phyloP scores from a whole-genome alignment of 805 yeast genomes.

The Ogataea henricii region DNA sequence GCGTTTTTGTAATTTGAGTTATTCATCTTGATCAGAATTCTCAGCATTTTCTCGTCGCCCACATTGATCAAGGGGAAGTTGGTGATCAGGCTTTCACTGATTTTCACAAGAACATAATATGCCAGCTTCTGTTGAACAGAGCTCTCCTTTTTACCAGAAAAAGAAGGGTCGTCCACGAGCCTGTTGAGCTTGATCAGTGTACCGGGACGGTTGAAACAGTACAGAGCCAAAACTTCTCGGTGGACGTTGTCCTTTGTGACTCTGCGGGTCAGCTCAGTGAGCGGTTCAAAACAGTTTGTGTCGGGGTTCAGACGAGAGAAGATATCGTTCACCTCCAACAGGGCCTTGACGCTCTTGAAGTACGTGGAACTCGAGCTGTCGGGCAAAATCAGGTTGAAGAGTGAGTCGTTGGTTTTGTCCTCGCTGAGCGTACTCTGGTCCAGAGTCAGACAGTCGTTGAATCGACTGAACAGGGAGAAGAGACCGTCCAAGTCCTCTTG shows the following conservation, averaged over 20 bases:
- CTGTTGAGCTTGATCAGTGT: conserved; percentile 25
- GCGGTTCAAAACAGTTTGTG: not conserved
- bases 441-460: conserved; percentile 20
- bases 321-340: conserved; percentile 8
- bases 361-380: conserved; percentile 7
- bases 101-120: conserved; percentile 27
- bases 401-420: conserved; percentile 15
- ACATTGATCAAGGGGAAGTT: conserved; percentile 17
- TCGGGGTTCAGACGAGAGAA: conserved; percentile 5
- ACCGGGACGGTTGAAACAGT: conserved; percentile 17
- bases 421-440: conserved; percentile 25
- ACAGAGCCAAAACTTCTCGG: conserved; percentile 20
- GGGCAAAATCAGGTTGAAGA: conserved; percentile 14
- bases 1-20: conserved; percentile 19
- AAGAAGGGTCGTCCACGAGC: conserved; percentile 12
- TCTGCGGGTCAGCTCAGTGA: conserved; percentile 6
- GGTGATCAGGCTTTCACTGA: conserved; percentile 16
- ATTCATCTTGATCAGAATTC: conserved; percentile 23
- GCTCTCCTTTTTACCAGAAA: conserved; percentile 24
- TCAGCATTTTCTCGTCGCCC: conserved; percentile 14
- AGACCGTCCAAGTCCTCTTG: conserved; percentile 13
- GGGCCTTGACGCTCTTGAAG: conserved; percentile 10
- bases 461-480: conserved; percentile 20
- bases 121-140: conserved; percentile 25
- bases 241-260: conserved; percentile 19